Conservation (phyloP, 169 alveolate species). For the Plasmodium yoelii region DNA sequence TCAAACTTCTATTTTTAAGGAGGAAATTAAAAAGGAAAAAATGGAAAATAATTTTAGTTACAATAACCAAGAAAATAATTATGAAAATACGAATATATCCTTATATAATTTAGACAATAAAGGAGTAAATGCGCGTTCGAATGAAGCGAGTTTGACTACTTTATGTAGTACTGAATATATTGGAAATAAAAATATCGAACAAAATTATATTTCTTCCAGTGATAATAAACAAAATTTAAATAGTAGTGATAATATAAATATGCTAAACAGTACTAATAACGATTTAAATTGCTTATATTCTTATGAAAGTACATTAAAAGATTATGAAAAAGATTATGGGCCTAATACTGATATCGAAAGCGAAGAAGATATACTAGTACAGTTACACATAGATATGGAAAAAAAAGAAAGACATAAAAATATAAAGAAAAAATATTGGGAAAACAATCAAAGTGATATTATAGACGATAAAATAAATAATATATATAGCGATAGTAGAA, state of each 20-base stretch:
- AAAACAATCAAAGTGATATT: neutral
- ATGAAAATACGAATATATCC: too few relatives aligned
- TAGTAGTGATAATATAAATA: neutral
- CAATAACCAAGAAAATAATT: too few relatives aligned
- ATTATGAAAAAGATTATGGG: neutral
- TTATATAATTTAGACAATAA: too few relatives aligned
- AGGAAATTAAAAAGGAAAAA: neutral
- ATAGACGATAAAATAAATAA: neutral
- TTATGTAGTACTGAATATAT: too few relatives aligned
- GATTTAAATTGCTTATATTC: neutral
- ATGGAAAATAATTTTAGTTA: too few relatives aligned
- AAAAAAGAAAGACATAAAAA: neutral
- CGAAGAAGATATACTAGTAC: neutral
- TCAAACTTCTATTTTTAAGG: constrained; percentile 30
- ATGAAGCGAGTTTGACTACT: too few relatives aligned
- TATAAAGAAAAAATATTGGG: neutral
- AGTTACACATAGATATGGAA: too few relatives aligned
- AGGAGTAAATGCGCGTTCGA: too few relatives aligned
- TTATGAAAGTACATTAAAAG: neutral
- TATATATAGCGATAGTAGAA: neutral
- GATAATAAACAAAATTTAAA: neutral
- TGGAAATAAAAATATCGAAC: too few relatives aligned
- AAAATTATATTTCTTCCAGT: too few relatives aligned
- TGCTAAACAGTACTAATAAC: constrained; percentile 7
- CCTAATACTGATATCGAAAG: neutral